Conservation (phyloP, 129 eudicot genomes). For the Dittrichia graveolens region DNA sequence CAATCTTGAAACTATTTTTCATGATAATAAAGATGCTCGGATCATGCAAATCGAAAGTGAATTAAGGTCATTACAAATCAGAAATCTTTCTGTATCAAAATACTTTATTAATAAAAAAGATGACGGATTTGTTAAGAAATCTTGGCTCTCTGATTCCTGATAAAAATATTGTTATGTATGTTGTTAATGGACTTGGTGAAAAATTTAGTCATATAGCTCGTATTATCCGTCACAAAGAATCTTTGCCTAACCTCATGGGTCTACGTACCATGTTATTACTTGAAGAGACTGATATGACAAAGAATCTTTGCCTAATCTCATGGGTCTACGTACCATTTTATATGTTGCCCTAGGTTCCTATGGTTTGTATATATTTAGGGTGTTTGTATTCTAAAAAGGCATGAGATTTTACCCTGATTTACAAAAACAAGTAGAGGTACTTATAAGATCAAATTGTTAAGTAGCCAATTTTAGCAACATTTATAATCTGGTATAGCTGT, state of each 20-base stretch:
- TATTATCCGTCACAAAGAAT: background rate
- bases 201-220: background rate
- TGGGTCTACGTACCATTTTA: too few relatives aligned
- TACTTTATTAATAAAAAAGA: background rate
- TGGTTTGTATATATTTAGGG: too few relatives aligned
- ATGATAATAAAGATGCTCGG: background rate
- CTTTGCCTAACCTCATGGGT: background rate
- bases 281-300: background rate
- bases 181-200: background rate
- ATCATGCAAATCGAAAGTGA: background rate
- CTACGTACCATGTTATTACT: background rate
- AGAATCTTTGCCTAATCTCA: too few relatives aligned
- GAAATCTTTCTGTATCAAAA: background rate
- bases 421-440: conserved; percentile 99
- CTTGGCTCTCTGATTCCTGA: background rate
- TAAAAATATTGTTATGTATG: background rate
- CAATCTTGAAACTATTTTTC: background rate
- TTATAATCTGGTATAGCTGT: too few relatives aligned
- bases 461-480: background rate
- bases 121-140: background rate
- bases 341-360: too few relatives aligned
- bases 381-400: too few relatives aligned
- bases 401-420: too few relatives aligned
- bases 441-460: background rate
- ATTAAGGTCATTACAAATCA: background rate